Conservation (phyloP, 169 alveolate genomes). For the Plasmodium ovale region DNA sequence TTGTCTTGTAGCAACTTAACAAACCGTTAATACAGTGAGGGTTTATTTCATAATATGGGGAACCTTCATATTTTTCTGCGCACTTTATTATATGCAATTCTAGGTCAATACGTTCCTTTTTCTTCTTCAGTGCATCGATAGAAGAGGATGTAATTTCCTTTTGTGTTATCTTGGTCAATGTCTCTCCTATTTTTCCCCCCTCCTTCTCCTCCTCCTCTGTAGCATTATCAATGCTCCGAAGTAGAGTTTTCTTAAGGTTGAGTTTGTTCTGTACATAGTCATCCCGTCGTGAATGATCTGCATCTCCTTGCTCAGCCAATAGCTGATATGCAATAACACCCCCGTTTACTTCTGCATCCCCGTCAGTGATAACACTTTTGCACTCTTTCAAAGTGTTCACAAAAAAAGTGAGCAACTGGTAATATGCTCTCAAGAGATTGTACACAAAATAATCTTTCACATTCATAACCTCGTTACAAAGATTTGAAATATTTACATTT, state of each 20-base stretch:
- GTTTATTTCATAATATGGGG: slow-evolving; percentile 67
- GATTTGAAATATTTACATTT: slow-evolving; percentile 1
- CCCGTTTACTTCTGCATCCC: slow-evolving; percentile 6
- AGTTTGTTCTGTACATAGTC: slow-evolving; percentile 9
- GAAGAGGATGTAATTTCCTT: background rate
- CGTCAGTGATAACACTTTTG: slow-evolving; percentile 3
- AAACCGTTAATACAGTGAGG: slow-evolving; percentile 19
- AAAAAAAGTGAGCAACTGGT: slow-evolving; percentile 18
- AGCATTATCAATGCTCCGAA: background rate
- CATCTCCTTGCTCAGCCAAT: background rate
- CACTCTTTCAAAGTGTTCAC: slow-evolving; percentile 23
- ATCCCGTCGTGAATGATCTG: background rate
- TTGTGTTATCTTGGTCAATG: background rate
- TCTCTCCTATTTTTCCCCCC: background rate
- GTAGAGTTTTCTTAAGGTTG: background rate
- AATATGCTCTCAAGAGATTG: slow-evolving; percentile 13
- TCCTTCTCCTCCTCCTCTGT: background rate
- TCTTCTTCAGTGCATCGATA: slow-evolving; percentile 4
- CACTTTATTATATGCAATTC: slow-evolving; percentile 38
- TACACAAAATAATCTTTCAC: slow-evolving; percentile 47
- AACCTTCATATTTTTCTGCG: slow-evolving; percentile 38
- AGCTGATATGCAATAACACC: slow-evolving; percentile 18
- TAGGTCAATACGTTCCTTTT: slow-evolving; percentile 22
- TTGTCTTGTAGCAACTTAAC: slow-evolving; percentile 19
- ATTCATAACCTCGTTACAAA: slow-evolving; percentile 15